phyloP scores from a whole-genome alignment of 2,329 filamentous ascomycete species.

The Talaromyces atroroseus region DNA sequence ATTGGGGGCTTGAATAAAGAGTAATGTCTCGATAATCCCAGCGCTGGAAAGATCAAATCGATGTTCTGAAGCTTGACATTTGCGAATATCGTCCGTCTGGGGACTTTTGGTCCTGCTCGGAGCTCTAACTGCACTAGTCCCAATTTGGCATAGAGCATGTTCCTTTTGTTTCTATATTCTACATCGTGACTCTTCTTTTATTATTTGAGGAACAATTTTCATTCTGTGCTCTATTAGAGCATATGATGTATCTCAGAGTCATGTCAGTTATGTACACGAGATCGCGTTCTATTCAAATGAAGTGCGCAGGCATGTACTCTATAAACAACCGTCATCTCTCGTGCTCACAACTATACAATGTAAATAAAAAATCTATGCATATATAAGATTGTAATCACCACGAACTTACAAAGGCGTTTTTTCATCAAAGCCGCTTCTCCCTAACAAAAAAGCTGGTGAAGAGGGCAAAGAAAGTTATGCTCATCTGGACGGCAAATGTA shows the following conservation, averaged over 20 bases:
- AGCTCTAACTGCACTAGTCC: neutral
- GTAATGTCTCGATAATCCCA: neutral
- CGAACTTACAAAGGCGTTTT: too few species aligned
- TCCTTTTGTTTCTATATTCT: neutral
- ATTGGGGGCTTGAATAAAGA: neutral
- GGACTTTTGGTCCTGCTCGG: neutral
- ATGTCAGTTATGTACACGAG: neutral
- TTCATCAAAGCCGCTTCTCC: conserved; percentile 43
- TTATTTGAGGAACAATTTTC: too few species aligned
- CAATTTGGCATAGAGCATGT: neutral
- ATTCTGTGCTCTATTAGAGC: neutral
- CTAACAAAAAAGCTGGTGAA: conserved; percentile 48
- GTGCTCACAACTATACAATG: too few species aligned
- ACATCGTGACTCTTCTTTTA: too few species aligned
- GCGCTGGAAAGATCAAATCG: neutral
- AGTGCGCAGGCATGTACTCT: neutral
- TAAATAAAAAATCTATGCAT: too few species aligned
- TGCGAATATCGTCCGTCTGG: neutral
- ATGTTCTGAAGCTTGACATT: neutral
- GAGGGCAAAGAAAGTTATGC: conserved; percentile 46
- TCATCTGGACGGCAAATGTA: conserved; percentile 48
- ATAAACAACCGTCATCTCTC: neutral
- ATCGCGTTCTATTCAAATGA: neutral
- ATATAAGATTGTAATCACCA: too few species aligned
- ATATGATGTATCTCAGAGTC: neutral